phyloP scores from a whole-genome alignment of 1,284 basidiomycete genomes.

The Sporisorium graminicola region DNA sequence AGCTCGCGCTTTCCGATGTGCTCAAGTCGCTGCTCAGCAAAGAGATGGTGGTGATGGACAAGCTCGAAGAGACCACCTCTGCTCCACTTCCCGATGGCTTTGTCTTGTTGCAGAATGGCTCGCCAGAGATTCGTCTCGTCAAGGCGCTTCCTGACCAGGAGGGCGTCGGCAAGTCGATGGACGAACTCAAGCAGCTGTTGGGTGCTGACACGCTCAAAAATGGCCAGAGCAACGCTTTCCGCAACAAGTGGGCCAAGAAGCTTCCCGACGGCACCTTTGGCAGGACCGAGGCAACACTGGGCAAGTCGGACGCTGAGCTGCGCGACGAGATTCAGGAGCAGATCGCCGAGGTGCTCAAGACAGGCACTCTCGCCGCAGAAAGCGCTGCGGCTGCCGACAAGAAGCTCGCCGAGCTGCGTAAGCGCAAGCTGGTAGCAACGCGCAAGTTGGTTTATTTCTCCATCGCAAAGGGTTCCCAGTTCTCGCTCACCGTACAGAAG shows the following conservation, averaged over 20 bases:
- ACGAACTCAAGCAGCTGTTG: slow-evolving; percentile 60
- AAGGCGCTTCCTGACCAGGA: slow-evolving; percentile 57
- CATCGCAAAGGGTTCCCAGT: slow-evolving; percentile 85
- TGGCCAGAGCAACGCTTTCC: slow-evolving; percentile 95
- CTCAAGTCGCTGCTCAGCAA: slow-evolving; percentile 64
- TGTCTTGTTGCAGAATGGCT: slow-evolving; percentile 53
- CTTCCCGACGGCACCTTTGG: slow-evolving; percentile 87
- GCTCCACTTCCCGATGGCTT: slow-evolving; percentile 50
- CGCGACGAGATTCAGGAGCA: slow-evolving; percentile 74
- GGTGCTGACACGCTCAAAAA: slow-evolving; percentile 68
- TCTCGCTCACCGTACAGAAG: slow-evolving; percentile 92
- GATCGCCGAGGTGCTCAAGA: slow-evolving; percentile 80
- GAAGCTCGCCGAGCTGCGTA: slow-evolving; percentile 76
- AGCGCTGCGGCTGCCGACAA: slow-evolving; percentile 78
- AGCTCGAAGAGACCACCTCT: slow-evolving; percentile 57
- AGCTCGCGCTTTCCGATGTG: slow-evolving; percentile 63
- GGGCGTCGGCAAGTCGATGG: slow-evolving; percentile 55
- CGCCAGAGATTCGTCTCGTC: slow-evolving; percentile 66
- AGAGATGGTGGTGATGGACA: slow-evolving; percentile 60
- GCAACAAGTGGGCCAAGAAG: slow-evolving; percentile 95
- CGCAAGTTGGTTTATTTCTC: slow-evolving; percentile 92
- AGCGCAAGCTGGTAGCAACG: slow-evolving; percentile 82
- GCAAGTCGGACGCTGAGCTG: slow-evolving; percentile 45
- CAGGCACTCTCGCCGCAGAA: slow-evolving; percentile 75
- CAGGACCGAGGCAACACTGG: slow-evolving; percentile 73